Evolutionary conservation across 768 basidiomycete species (phyloP), one percentile per base, ranked within the genome.

Genomic region (Leccinum pellstonianum): DNA sequence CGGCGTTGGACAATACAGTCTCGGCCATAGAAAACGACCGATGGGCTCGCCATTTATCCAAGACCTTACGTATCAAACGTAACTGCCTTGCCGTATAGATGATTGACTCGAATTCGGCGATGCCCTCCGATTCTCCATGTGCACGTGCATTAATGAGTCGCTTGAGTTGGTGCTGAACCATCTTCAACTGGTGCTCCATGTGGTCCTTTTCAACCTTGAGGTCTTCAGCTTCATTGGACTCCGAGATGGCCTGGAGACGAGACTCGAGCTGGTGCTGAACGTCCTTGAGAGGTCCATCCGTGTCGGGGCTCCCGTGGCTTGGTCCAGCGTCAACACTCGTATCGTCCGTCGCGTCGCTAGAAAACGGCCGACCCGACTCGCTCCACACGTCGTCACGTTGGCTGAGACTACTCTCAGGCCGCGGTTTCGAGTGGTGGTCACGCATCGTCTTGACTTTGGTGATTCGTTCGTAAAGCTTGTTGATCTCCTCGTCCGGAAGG

Each of bases 11-110:
- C 54, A 98, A 77, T 23, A 95, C 86, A 29, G 83, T 79, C 75
- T 98, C 95, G 1, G 95, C 93, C 92, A 98, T 96, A 1, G 88
- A 90, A 70, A 97, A 95, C 7, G 89, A 83, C 23, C 90, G 80
- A 74, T 92, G 87, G 0, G 86, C 81, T 63, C 91, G 82, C 96
- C 96, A 99, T 65, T 83, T 86, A 63, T 88, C 87, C 64, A 98
- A 72, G 9, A 90, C 91, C 70, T 87, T 90, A 67, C 88, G 83
- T 54, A 95, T 92, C 57, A 95, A 75, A 61, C 91, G 80, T 41
- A 95, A 79, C 68, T 97, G 91, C 68, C 77, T 86, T 25, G 90
- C 92, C 17, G 86, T 81, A 75, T 93, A 97, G 53, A 94, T 84
- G 58, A 86, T 83, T 21, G 93, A 87, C 68, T 96, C 95, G 60